Evolutionary conservation across 768 basidiomycete species (phyloP), one percentile per base, ranked within the genome.

Genomic region (Serendipita vermifera): DNA sequence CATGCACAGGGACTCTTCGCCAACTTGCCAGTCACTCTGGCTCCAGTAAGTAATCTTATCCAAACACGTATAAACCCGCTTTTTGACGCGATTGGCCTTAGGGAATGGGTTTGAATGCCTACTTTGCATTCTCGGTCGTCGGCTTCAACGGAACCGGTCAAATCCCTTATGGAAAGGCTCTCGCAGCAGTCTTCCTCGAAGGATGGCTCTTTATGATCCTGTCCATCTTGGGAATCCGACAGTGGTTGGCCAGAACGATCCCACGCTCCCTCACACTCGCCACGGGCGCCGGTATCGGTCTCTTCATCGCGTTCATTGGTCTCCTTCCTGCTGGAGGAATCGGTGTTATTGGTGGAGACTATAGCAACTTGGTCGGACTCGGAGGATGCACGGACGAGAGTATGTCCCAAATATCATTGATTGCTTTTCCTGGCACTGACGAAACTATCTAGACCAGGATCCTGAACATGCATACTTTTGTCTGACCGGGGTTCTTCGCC

Each of bases 111-210:
- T 69, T 89, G 24, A 87, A 87, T 60, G 85, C 85, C 36, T 87
- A 89, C 84, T 90, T 92, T 69, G 75, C 89, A 2, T 92, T 88
- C 68, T 88, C 86, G 15, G 80, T 91, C 13, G 89, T 92, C 24
- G 89, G 89, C 11, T 83, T 82, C 70, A 83, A 88, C 62, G 88
- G 89, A 2, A 75, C 76, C 46, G 74, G 75, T 5, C 74, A 77
- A 54, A 80, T 90, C 64, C 74, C 77, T 6, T 92, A 88, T 65
- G 73, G 75, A 13, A 85, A 92, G 69, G 89, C 88, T 0, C 75
- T 90, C 17, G 79, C 82, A 13, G 89, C 89, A 22, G 85, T 91
- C 39, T 92, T 91, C 68, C 71, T 92, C 60, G 89, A 91, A 73
- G 89, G 87, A 82, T 85, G 61, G 20, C 78, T 66, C 5, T 48